These are phyloP conservation scores for Eucalyptus tenuipes DNA, from an alignment of 345 rosid species.

Conservation along the genomic window DNA sequence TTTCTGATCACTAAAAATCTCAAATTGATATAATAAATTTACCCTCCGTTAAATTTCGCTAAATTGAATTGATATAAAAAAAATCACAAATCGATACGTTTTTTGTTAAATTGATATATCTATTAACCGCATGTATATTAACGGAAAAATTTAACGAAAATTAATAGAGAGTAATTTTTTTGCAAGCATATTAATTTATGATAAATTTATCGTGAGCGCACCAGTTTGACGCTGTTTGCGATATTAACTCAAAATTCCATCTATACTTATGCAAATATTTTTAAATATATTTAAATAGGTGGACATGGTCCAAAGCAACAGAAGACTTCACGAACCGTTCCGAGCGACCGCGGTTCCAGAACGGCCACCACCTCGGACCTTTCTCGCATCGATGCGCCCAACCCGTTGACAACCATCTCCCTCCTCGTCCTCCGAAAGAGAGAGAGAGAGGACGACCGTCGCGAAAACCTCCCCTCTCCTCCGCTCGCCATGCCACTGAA, in stretches of 20 bases:
- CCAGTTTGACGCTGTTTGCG: rapidly evolving
- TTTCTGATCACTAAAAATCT: too few species aligned
- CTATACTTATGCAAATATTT: not conserved
- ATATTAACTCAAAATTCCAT: too few species aligned
- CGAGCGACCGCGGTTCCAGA: not conserved
- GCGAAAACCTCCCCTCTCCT: not conserved
- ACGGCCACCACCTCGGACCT: not conserved
- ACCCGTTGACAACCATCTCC: not conserved
- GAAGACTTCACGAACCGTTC: not conserved
- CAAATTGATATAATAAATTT: too few species aligned
- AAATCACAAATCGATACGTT: rapidly evolving
- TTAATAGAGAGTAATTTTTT: too few species aligned
- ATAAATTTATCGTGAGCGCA: too few species aligned
- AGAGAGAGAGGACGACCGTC: not conserved
- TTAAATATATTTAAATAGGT: not conserved
- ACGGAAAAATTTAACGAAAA: rapidly evolving
- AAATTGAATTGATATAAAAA: rapidly evolving
- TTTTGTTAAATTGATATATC: too few species aligned
- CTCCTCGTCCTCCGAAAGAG: not conserved
- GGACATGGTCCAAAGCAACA: not conserved
- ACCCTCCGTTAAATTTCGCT: rapidly evolving
- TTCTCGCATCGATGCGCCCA: not conserved
- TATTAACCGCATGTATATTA: rapidly evolving
- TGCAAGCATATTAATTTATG: too few species aligned
- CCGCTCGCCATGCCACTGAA: conserved; percentile 41